phyloP scores from a whole-genome alignment of 495 filamentous ascomycete species.

The Penicillium arizonense region DNA sequence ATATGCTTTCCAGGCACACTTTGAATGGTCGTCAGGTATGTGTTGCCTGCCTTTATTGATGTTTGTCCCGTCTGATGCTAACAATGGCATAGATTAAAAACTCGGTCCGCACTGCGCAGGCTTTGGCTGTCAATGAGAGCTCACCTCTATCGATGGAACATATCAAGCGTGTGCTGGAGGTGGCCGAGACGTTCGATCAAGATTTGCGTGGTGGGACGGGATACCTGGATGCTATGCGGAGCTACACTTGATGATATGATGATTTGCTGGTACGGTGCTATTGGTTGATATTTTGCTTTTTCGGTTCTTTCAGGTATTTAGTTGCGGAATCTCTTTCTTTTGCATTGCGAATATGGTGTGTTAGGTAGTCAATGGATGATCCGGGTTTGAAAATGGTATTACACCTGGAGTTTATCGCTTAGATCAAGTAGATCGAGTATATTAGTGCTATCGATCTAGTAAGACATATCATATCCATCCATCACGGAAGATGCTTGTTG shows the following conservation, averaged over 20 bases:
- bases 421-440: not conserved
- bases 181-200: conserved; percentile 77
- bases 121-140: conserved; percentile 75
- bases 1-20: conserved; percentile 62
- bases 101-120: conserved; percentile 81
- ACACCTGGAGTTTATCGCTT: not conserved
- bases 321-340: not conserved
- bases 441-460: conserved; percentile 21
- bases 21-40: conserved; percentile 83
- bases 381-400: not conserved
- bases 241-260: conserved; percentile 37
- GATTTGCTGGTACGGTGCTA: not conserved
- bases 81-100: conserved; percentile 73
- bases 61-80: not conserved
- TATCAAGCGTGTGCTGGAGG: conserved; percentile 78
- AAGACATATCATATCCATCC: conserved; percentile 17
- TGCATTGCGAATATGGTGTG: conserved; percentile 1
- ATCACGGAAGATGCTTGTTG: conserved; percentile 14
- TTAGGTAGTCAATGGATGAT: conserved; percentile 2
- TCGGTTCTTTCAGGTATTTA: not conserved
- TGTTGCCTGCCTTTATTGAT: not conserved
- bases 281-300: conserved; percentile 5
- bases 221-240: conserved; percentile 52
- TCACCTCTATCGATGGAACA: conserved; percentile 73
- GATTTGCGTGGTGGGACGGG: conserved; percentile 68